These are phyloP conservation scores for Emmonsia crescens DNA, from an alignment of 2,329 filamentous ascomycete genomes.

Conservation along the genomic window DNA sequence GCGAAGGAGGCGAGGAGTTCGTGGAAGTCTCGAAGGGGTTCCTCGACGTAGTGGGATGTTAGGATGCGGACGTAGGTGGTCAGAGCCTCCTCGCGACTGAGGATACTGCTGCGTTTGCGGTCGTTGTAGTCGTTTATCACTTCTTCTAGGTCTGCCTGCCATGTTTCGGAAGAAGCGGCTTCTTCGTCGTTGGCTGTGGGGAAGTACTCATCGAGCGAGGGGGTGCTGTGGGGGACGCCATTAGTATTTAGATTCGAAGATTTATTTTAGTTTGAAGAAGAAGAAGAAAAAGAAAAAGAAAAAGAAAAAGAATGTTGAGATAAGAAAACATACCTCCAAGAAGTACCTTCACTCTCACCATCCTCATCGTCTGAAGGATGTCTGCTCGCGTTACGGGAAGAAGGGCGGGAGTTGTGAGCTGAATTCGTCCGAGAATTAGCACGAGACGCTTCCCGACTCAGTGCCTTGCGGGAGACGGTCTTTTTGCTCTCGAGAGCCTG, in stretches of 20 bases:
- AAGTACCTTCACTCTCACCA: conserved; percentile 43
- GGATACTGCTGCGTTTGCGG: conserved; percentile 65
- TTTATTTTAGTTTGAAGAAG: no score
- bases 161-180: conserved; percentile 40
- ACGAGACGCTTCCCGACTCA: conserved; percentile 39
- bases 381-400: conserved; percentile 45
- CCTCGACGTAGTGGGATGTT: conserved; percentile 56
- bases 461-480: conserved; percentile 50
- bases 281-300: conserved; percentile 4
- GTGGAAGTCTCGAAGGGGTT: conserved; percentile 48
- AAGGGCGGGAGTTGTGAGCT: conserved; percentile 40
- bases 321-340: conserved; percentile 39
- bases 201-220: conserved; percentile 56
- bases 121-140: conserved; percentile 62
- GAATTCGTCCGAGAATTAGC: conserved; percentile 44
- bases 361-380: conserved; percentile 52
- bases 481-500: conserved; percentile 55
- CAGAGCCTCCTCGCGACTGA: conserved; percentile 57
- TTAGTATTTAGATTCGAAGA: no score
- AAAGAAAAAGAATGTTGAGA: neutral
- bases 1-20: conserved; percentile 57
- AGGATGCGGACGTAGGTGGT: conserved; percentile 53
- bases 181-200: conserved; percentile 42
- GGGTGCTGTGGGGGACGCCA: conserved; percentile 43
- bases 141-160: conserved; percentile 52